These are phyloP conservation scores for Clavulina sp. DNA, from an alignment of 768 basidiomycete species.

Conservation along the genomic window DNA sequence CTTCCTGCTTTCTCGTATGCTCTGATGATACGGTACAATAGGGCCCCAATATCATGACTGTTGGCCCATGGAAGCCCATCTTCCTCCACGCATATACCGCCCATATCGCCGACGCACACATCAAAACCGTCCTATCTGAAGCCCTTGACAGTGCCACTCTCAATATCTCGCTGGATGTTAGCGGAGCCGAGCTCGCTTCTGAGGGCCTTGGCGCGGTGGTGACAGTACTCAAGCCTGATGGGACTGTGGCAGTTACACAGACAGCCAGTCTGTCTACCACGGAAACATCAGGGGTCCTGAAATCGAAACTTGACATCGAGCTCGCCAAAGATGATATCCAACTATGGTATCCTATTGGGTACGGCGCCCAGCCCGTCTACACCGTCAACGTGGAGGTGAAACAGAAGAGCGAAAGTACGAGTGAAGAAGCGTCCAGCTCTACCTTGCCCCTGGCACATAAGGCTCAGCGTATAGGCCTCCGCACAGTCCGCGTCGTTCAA, in stretches of 20 bases:
- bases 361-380: conserved; percentile 71
- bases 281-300: no score
- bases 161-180: conserved; percentile 29
- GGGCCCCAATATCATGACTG: conserved; percentile 74
- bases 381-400: not conserved
- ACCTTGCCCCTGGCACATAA: not conserved
- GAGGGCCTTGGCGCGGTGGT: no score
- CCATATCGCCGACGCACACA: conserved; percentile 47
- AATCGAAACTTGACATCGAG: not conserved
- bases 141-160: conserved; percentile 45
- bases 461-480: conserved; percentile 40
- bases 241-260: no score
- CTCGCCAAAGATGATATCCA: conserved; percentile 26
- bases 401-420: no score
- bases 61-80: conserved; percentile 77
- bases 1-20: not conserved
- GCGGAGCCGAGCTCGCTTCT: no score
- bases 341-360: conserved; percentile 75
- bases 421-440: conserved; percentile 24
- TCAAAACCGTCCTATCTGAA: conserved; percentile 59
- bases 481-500: conserved; percentile 66
- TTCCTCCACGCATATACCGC: conserved; percentile 46
- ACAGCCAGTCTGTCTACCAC: no score
- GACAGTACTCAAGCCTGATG: no score
- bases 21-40: conserved; percentile 38